Evolutionary conservation across 2,329 filamentous ascomycete genomes (phyloP).

Genomic region (Pseudogymnoascus sp.): DNA sequence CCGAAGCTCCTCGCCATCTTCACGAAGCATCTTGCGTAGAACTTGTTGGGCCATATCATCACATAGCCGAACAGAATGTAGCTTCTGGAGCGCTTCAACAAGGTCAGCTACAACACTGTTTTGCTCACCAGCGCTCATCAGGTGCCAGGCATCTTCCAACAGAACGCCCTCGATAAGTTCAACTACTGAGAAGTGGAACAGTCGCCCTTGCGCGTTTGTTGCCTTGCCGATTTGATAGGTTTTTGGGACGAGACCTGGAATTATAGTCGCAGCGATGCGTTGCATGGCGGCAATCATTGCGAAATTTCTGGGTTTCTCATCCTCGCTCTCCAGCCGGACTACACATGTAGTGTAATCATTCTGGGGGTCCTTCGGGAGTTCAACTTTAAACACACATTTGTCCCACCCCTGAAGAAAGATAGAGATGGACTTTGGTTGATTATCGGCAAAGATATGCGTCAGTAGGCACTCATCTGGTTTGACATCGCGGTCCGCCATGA

Average conservation of each 20-base stretch:
- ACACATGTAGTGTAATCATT: constrained; percentile 9
- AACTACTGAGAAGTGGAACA: constrained; percentile 15
- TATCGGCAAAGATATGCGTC: constrained; percentile 14
- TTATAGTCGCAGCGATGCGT: constrained; percentile 13
- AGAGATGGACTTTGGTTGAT: constrained; percentile 15
- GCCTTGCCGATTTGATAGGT: constrained; percentile 23
- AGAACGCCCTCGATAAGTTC: constrained; percentile 13
- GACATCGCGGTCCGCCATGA: constrained; percentile 13
- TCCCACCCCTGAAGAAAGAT: constrained; percentile 17
- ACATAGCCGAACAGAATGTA: constrained; percentile 12
- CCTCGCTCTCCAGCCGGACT: constrained; percentile 14
- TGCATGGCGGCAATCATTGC: constrained; percentile 14
- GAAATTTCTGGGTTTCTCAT: constrained; percentile 11
- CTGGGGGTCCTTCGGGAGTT: constrained; percentile 2
- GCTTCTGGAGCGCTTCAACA: constrained; percentile 13
- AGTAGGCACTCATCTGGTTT: constrained; percentile 13
- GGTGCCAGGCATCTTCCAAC: constrained; percentile 16
- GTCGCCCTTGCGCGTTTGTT: constrained; percentile 12
- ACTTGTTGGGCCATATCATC: constrained; percentile 9
- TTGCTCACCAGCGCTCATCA: constrained; percentile 14
- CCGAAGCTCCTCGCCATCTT: constrained; percentile 9
- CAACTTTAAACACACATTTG: constrained; percentile 17
- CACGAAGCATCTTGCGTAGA: constrained; percentile 11
- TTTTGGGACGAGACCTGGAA: constrained; percentile 14
- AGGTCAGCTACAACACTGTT: constrained; percentile 14